Conservation (phyloP, 129 eudicot genomes). For the Arctium minus region DNA sequence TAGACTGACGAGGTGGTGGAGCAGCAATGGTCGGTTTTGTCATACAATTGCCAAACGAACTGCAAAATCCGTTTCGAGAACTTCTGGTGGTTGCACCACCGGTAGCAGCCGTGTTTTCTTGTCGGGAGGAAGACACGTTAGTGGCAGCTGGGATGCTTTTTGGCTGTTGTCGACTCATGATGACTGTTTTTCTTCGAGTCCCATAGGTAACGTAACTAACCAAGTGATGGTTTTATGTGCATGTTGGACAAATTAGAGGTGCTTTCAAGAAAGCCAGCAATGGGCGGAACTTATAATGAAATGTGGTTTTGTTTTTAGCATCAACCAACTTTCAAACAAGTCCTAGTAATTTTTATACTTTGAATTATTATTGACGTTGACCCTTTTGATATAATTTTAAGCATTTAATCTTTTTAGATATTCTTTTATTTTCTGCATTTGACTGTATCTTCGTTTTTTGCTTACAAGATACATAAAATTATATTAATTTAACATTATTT, state of each 20-base stretch:
- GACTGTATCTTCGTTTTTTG: no score
- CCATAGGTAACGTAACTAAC: neutral
- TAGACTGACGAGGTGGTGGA: conserved; percentile 30
- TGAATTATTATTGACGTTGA: no score
- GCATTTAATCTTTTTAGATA: no score
- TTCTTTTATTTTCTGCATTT: no score
- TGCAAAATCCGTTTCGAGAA: conserved; percentile 22
- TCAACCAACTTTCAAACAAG: neutral
- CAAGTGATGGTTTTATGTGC: neutral
- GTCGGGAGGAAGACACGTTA: conserved; percentile 9
- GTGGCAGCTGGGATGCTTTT: conserved; percentile 11
- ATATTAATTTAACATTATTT: no score
- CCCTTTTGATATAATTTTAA: no score
- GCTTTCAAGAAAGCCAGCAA: conserved; percentile 31
- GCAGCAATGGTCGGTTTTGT: conserved; percentile 30
- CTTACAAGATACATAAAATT: no score
- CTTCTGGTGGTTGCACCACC: neutral
- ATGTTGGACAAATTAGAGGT: conserved; percentile 18
- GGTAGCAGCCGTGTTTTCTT: neutral
- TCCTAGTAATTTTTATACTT: no score
- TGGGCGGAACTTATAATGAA: conserved; percentile 28
- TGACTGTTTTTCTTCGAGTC: neutral
- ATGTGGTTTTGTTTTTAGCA: conserved; percentile 21
- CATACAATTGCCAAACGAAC: conserved; percentile 33
- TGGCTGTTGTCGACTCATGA: conserved; percentile 15